Percentiles rank a stretch among this genome's conserved stretches.
phyloP scores from a whole-genome alignment of 345 rosid species.

The Sonneratia caseolaris region DNA sequence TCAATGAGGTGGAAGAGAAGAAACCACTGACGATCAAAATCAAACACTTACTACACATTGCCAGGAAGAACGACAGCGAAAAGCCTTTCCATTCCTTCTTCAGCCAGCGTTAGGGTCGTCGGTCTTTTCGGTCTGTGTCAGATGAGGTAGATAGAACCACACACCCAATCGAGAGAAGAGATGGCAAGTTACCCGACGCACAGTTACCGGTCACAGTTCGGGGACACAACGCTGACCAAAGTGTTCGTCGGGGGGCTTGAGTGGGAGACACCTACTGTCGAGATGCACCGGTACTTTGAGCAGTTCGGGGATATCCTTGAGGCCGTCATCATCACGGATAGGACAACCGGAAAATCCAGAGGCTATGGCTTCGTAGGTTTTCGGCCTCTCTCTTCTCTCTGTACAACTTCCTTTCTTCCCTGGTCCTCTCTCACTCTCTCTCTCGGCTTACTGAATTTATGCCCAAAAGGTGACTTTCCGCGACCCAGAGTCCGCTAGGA shows the following conservation, averaged over 20 bases:
- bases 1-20: background rate
- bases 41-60: background rate
- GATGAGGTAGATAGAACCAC: conserved; percentile 8
- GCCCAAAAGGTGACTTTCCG: conserved; percentile 65
- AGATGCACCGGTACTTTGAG: conserved; percentile 74
- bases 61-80: background rate
- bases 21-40: background rate
- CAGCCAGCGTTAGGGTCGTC: background rate
- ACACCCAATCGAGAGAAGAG: conserved; percentile 7
- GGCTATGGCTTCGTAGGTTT: conserved; percentile 89
- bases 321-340: conserved; percentile 82
- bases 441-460: background rate
- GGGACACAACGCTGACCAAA: conserved; percentile 83
- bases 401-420: too few species aligned
- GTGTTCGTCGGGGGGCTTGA: conserved; percentile 94
- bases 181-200: conserved; percentile 37
- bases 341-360: conserved; percentile 81
- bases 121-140: background rate
- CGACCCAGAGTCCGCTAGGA: conserved; percentile 76
- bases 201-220: conserved; percentile 72
- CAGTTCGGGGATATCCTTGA: conserved; percentile 95
- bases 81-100: background rate
- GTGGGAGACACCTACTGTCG: conserved; percentile 91
- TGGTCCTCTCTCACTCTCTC: background rate
- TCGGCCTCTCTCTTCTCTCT: background rate